Base-by-base conservation (phyloP, 257 asterid genomes). In the Nicotiana tabacum region DNA sequence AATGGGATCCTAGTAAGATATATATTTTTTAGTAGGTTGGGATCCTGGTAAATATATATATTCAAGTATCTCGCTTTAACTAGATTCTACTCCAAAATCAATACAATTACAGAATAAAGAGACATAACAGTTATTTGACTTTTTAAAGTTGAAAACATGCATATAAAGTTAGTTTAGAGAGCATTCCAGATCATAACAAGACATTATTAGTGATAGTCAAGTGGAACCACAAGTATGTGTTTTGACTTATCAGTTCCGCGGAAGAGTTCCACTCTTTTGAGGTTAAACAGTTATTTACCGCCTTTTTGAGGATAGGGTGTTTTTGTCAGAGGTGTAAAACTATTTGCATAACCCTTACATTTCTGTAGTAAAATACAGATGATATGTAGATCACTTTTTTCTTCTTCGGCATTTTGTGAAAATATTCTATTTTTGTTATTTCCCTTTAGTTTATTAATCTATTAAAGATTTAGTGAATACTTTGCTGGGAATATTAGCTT, bases 401-500 rank as follows among this genome's bases (percentile, higher is more conserved):
- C 9, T 57, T 57, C 62, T 57, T 57, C 21, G 24, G n/a, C 10
- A 57, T 17, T 17, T 57, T 57, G 6, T 57, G 17, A 53, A 51
- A 51, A 51, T 15, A 16, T 56, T 56, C 24, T 12, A 13, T 4
- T 15, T 57, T 57, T 58, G 65, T 18, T 18, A 6, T 6, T 58
- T 58, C 12, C 65, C 65, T 43, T 43, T 58, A 58, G 65, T 58
- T 18, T 58, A 58, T 58, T 58, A 57, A 6, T 18, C n/a, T 58
- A 18, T 58, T 58, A 2, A 58, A 58, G 29, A 18, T 18, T 18
- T 58, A 51, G 39, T 51, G 39, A 46, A 51, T 51, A 46, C 35
- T 48, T 74, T 69, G 70, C 81, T 84, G 66, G 83, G 33, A 56
- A 81, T 37, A 69, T 77, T 62, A 9, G 46, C 51, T 58, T 66